Percentiles rank a stretch among this genome's conserved stretches.
phyloP scores from a whole-genome alignment of 768 basidiomycete species.

The Terana coerulea region DNA sequence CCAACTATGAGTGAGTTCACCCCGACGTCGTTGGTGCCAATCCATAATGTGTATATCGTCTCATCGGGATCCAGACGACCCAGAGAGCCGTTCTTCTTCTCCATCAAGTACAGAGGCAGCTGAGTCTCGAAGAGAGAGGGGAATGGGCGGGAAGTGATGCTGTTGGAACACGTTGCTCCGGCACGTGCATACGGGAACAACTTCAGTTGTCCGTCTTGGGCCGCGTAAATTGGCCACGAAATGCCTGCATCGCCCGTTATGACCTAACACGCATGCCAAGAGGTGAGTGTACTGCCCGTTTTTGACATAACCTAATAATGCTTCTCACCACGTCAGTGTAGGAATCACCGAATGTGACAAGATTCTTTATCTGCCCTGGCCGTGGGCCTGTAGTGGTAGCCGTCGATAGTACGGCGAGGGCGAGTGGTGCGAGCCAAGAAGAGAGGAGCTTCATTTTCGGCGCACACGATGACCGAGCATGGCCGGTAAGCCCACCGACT shows the following conservation, averaged over 20 bases:
- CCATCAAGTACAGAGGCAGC: conserved; percentile 48
- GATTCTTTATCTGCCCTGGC: conserved; percentile 50
- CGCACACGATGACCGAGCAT: not conserved
- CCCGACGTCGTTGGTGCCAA: conserved; percentile 60
- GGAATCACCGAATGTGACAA: conserved; percentile 67
- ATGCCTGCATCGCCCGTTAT: conserved; percentile 36
- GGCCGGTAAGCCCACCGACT: not conserved
- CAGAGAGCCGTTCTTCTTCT: conserved; percentile 39
- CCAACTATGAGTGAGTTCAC: conserved; percentile 51
- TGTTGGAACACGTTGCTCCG: conserved; percentile 66
- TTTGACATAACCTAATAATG: too few species aligned
- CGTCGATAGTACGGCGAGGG: not conserved
- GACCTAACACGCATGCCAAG: conserved; percentile 8
- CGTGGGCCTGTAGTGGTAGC: conserved; percentile 12
- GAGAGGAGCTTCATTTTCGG: not conserved
- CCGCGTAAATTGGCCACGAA: conserved; percentile 60
- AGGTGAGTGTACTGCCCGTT: not conserved
- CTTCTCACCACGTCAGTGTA: conserved; percentile 48
- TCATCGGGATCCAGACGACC: conserved; percentile 35
- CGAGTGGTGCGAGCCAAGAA: not conserved
- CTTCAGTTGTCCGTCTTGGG: conserved; percentile 47
- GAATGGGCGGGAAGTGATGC: conserved; percentile 52
- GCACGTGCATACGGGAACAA: conserved; percentile 57
- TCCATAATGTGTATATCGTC: conserved; percentile 65
- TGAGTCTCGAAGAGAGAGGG: conserved; percentile 57